Base-by-base conservation (phyloP, 805 yeast species). In the Yarrowia keelungensis region DNA sequence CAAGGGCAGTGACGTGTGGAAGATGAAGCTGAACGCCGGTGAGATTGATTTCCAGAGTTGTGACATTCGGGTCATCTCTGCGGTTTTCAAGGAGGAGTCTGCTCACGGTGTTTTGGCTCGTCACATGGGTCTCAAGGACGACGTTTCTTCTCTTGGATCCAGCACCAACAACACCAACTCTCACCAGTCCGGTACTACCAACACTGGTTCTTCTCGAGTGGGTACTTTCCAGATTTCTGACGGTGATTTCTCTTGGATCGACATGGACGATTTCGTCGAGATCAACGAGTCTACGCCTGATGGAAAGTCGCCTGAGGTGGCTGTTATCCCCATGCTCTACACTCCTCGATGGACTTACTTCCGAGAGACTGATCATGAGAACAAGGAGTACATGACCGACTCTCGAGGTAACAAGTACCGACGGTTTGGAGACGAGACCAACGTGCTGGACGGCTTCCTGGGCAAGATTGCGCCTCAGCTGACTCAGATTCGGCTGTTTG, bases 231-330 rank as follows among this genome's bases (percentile, higher is more conserved):
- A 76, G 49, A 73, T 76, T 9, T 66, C 73, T n/a, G 80, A 77
- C 53, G 73, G 76, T 38, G 80, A 78, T 67, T 71, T 76, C 5
- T 74, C 78, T 2, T 92, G 97, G 97, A 81, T 86, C 59, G 96
- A 92, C 74, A 78, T 81, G 26, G 89, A 89, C 69, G 97, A 92
- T 75, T 92, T 85, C 72, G 79, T 85, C 11, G 97, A 92, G 72
- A 74, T 92, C 51, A 90, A 89, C 70, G 73, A 74, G 43, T 72
- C 72, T 14, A 62, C 71, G 9, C 71, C 71, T 22, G 70, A 71
- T 5, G 68, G 72, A 7, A 71, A 64, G 22, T 71, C 73, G 26
- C 76, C 81, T 2, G 73, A 75, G 72, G 81, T 91, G 58, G 79
- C 78, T 14, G 84, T 89, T 2, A 74, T 79, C 51, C 94, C 97